Percentiles rank a stretch among this genome's conserved stretches.
phyloP scores from a whole-genome alignment of 805 yeast species.

The Candida vartiovaarae region DNA sequence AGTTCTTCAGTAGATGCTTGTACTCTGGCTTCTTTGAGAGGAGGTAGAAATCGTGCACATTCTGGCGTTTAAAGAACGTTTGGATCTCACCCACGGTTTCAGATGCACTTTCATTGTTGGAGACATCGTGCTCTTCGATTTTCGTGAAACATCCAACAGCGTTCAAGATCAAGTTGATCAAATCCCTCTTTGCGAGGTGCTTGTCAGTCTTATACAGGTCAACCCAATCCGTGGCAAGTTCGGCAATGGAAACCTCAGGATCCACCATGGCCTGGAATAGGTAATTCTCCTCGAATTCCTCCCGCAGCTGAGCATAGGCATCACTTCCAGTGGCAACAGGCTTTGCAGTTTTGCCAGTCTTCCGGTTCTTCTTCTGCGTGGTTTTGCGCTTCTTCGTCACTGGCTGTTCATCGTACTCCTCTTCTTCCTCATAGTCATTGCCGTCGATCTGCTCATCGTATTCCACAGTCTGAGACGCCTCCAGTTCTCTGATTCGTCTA shows the following conservation, averaged over 20 bases:
- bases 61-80: slow-evolving; percentile 51
- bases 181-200: slow-evolving; percentile 45
- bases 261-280: slow-evolving; percentile 45
- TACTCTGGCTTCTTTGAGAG: slow-evolving; percentile 39
- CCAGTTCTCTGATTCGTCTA: slow-evolving; percentile 12
- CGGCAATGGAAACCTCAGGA: slow-evolving; percentile 42
- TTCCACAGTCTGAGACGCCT: slow-evolving; percentile 14
- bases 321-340: slow-evolving; percentile 6
- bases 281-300: slow-evolving; percentile 39
- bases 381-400: slow-evolving; percentile 13
- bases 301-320: slow-evolving; percentile 29
- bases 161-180: slow-evolving; percentile 64
- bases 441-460: slow-evolving; percentile 20
- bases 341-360: too few relatives aligned
- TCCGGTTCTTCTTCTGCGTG: background rate
- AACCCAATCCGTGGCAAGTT: slow-evolving; percentile 51
- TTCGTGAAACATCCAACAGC: slow-evolving; percentile 65
- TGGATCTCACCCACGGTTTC: slow-evolving; percentile 73
- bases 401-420: slow-evolving; percentile 12
- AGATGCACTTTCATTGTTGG: slow-evolving; percentile 58
- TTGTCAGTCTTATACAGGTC: slow-evolving; percentile 40
- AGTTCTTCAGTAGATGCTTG: slow-evolving; percentile 46
- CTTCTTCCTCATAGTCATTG: slow-evolving; percentile 18
- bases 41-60: slow-evolving; percentile 64
- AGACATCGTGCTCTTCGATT: slow-evolving; percentile 70